Evolutionary conservation across 2,329 filamentous ascomycete species (phyloP).

Genomic region (Colletotrichum neosansevieriae): DNA sequence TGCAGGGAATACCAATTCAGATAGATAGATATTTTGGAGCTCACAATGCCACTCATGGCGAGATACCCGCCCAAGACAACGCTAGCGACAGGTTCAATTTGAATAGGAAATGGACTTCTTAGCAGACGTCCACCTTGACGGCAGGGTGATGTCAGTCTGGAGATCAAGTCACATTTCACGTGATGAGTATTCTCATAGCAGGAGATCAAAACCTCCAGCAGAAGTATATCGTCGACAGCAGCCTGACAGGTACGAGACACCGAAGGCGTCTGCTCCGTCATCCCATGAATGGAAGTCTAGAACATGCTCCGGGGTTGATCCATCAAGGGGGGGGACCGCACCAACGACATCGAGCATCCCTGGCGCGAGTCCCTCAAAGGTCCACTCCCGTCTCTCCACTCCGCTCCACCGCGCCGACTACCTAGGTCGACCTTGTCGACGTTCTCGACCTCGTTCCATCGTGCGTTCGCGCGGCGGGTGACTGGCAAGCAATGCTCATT

Average conservation of each 20-base stretch:
- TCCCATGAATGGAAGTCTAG: too few relatives aligned
- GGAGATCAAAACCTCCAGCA: too few relatives aligned
- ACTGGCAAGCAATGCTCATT: too few relatives aligned
- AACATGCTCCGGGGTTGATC: too few relatives aligned
- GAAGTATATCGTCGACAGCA: too few relatives aligned
- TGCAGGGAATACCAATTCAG: conserved; percentile 25
- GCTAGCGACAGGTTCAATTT: conserved; percentile 21
- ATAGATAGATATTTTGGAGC: conserved; percentile 34
- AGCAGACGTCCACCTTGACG: not conserved
- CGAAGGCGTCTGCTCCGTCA: too few relatives aligned
- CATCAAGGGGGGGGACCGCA: not conserved
- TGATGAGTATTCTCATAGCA: too few relatives aligned
- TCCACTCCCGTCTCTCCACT: not conserved
- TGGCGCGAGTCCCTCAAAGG: conserved; percentile 16
- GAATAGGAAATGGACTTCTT: not conserved
- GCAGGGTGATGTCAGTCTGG: too few relatives aligned
- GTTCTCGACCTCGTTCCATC: conserved; percentile 3
- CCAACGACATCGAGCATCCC: conserved; percentile 1
- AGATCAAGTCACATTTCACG: too few relatives aligned
- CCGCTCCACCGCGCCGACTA: conserved; percentile 14
- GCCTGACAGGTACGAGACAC: too few relatives aligned
- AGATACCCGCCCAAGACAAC: conserved; percentile 19
- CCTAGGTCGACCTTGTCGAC: conserved; percentile 18
- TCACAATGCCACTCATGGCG: conserved; percentile 13
- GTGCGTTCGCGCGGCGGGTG: not conserved